Percentiles rank a stretch among this genome's conserved stretches.
Conservation (phyloP, 352 stramenopile species). For the Phytophthora fragariae region DNA sequence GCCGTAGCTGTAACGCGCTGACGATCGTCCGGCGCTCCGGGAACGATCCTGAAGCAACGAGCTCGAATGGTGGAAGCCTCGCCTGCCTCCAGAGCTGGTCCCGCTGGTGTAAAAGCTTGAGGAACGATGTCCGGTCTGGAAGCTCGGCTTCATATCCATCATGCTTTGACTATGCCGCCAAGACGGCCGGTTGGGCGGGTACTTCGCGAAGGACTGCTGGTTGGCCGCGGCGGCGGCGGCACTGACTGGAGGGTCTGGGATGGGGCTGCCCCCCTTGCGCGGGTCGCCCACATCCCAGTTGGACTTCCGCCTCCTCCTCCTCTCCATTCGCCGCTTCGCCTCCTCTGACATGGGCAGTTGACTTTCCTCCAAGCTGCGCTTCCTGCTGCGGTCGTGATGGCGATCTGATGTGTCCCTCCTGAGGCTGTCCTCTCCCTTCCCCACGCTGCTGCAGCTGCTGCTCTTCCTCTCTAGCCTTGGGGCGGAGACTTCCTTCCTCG, state of each 20-base stretch:
- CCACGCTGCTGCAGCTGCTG: slow-evolving; percentile 40
- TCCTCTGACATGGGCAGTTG: slow-evolving; percentile 57
- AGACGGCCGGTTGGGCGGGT: slow-evolving; percentile 55
- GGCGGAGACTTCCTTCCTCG: slow-evolving; percentile 13
- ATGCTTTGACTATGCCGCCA: slow-evolving; percentile 74
- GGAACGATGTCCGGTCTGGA: slow-evolving; percentile 44
- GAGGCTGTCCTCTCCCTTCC: slow-evolving; percentile 24
- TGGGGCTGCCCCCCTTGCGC: slow-evolving; percentile 47
- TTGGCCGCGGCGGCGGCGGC: slow-evolving; percentile 45
- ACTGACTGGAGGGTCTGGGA: slow-evolving; percentile 39
- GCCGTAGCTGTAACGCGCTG: slow-evolving; percentile 45
- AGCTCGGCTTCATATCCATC: slow-evolving; percentile 63
- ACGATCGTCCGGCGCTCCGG: slow-evolving; percentile 47
- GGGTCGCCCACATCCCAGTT: slow-evolving; percentile 89
- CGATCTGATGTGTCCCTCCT: slow-evolving; percentile 25
- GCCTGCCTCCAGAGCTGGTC: slow-evolving; percentile 30
- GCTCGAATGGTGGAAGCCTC: slow-evolving; percentile 56
- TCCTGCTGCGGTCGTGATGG: slow-evolving; percentile 39
- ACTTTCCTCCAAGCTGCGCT: slow-evolving; percentile 51
- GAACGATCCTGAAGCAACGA: slow-evolving; percentile 67
- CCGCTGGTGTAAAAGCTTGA: slow-evolving; percentile 55
- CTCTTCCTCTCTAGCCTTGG: slow-evolving; percentile 32
- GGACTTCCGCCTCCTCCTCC: slow-evolving; percentile 71
- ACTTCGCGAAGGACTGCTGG: slow-evolving; percentile 64
- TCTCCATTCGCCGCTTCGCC: slow-evolving; percentile 65